Evolutionary conservation across 2,329 filamentous ascomycete genomes (phyloP), one percentile per base, ranked within the genome.

Genomic region (Neofusicoccum kwambonambiense): DNA sequence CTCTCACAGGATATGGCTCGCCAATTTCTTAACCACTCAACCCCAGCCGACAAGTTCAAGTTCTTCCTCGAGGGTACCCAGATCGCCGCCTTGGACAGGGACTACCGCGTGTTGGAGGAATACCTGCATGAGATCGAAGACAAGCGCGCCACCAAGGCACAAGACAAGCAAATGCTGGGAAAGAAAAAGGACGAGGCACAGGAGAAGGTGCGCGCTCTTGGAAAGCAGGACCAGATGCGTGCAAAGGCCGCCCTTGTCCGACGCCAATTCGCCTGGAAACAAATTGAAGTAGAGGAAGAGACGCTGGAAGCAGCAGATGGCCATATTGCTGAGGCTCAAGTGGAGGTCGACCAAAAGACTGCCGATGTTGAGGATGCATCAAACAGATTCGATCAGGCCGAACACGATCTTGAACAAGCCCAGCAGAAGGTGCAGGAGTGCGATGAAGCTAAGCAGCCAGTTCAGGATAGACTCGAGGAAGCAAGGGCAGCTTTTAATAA

Each of bases 21-120:
- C 11, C 91, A 96, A 65, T 99, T 99, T 71, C 84, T 99, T 49
- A 96, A 94, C 73, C 87, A 89, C 41, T 94, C 95, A 12, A 90
- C 88, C 2, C 87, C 93, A 0, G 81, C 86, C 3, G 89, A 94
- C 66, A 99, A 99, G 75, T 99, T 98, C 82, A 95, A 92, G 70
- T 97, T 97, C 73, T 99, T 99, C 74, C 86, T 97, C 66, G 92
- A 93, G 71, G 95, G 95, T 31, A 96, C 97, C 0, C 93, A 98
- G 71, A 85, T 99, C 0, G 92, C 98, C 75, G 90, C 94, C 70
- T 84, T 99, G 9, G 92, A 97, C 74, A 89, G 92, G 67, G 95
- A 99, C 73, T 99, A 99, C 76, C 87, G 89, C 65, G 82, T 97
- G 65, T 87, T 97, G 13, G 88, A 90, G 67, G 90, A 96, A 69